A percentile compares a stretch with the other conserved stretches of the same genome.
Evolutionary conservation across 1,139 yeast genomes (phyloP).

Genomic region (Geotrichum histeridarum): DNA sequence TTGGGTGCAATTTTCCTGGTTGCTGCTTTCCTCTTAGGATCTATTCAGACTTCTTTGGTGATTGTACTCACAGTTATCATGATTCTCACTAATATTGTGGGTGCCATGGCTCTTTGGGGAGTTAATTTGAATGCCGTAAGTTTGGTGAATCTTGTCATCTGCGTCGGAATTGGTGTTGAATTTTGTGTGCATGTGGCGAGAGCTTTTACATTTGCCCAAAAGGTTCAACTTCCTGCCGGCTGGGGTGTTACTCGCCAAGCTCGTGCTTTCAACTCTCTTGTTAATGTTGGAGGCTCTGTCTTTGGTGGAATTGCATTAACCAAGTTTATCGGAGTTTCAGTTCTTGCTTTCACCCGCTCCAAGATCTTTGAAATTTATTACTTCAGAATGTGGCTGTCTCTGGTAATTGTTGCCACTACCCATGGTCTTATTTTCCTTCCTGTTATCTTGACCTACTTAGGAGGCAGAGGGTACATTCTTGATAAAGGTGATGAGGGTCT

Average conservation of each 20-base stretch:
- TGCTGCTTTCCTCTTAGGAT: slow-evolving; percentile 60
- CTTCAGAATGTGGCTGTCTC: slow-evolving; percentile 91
- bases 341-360: slow-evolving; percentile 78
- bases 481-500: slow-evolving; percentile 35
- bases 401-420: slow-evolving; percentile 68
- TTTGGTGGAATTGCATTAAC: slow-evolving; percentile 87
- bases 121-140: slow-evolving; percentile 85
- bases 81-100: slow-evolving; percentile 70
- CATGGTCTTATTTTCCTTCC: slow-evolving; percentile 81
- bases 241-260: slow-evolving; percentile 25
- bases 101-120: slow-evolving; percentile 68
- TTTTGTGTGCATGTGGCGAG: slow-evolving; percentile 84
- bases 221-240: slow-evolving; percentile 12
- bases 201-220: slow-evolving; percentile 54
- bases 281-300: slow-evolving; percentile 79
- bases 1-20: slow-evolving; percentile 50
- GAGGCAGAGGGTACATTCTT: slow-evolving; percentile 50
- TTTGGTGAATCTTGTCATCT: slow-evolving; percentile 79
- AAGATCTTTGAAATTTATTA: slow-evolving; percentile 87
- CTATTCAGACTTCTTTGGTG: slow-evolving; percentile 53
- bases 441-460: slow-evolving; percentile 58
- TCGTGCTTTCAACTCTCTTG: slow-evolving; percentile 57
- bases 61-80: slow-evolving; percentile 56
- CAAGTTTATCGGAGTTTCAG: slow-evolving; percentile 79
- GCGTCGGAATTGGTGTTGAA: slow-evolving; percentile 90